These are phyloP conservation scores for Extremus antarcticus DNA, from an alignment of 495 filamentous ascomycete genomes.

Conservation along the genomic window DNA sequence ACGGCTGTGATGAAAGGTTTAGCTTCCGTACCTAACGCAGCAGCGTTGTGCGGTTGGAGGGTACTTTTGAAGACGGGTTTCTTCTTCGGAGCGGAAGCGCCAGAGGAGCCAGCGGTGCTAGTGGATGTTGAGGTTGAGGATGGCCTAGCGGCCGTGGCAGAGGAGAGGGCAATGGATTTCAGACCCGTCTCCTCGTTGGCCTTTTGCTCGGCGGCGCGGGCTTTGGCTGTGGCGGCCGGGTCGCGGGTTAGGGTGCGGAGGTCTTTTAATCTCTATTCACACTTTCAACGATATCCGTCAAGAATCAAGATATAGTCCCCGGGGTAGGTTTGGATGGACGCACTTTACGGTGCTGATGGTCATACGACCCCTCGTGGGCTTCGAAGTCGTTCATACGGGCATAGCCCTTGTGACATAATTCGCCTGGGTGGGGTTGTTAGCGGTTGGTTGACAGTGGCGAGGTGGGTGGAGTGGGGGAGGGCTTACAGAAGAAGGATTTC, in stretches of 20 bases:
- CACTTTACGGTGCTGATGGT: slow-evolving; percentile 53
- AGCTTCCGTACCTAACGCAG: not conserved
- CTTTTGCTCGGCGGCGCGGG: slow-evolving; percentile 39
- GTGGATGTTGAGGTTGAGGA: not conserved
- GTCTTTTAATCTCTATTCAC: slow-evolving; percentile 47
- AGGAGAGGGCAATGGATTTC: slow-evolving; percentile 40
- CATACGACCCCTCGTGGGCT: slow-evolving; percentile 57
- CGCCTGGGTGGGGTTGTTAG: slow-evolving; percentile 27
- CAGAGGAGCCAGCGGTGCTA: too few relatives aligned
- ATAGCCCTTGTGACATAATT: slow-evolving; percentile 60
- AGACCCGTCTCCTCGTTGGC: slow-evolving; percentile 60
- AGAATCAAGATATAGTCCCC: too few relatives aligned
- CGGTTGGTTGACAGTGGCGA: not conserved
- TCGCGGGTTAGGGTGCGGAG: slow-evolving; percentile 56
- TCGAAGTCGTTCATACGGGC: slow-evolving; percentile 60
- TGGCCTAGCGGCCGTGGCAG: too few relatives aligned
- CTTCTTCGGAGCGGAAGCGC: slow-evolving; percentile 8
- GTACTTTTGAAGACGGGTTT: slow-evolving; percentile 19
- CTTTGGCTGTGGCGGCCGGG: slow-evolving; percentile 46
- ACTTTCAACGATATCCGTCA: too few relatives aligned
- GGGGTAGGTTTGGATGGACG: not conserved
- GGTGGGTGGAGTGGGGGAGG: not conserved
- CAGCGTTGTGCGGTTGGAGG: slow-evolving; percentile 13
- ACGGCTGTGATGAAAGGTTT: not conserved
- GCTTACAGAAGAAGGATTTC: slow-evolving; percentile 73